Evolutionary conservation across 1,284 basidiomycete genomes (phyloP).

Genomic region (Tremellales sp.): DNA sequence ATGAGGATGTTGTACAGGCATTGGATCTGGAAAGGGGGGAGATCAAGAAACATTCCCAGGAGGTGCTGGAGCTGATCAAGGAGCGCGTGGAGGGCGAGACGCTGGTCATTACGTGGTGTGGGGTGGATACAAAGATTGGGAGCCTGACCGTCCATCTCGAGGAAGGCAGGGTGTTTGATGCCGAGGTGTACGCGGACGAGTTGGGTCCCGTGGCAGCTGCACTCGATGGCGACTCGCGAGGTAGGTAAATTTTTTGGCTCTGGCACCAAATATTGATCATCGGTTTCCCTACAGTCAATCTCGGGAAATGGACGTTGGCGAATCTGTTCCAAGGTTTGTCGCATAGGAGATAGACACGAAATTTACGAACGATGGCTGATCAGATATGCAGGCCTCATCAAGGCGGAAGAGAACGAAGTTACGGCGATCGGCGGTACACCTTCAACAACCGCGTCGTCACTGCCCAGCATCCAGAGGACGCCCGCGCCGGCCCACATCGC

Average conservation of each 20-base stretch:
- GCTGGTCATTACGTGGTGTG: constrained; percentile 77
- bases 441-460: constrained; percentile 17
- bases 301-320: constrained; percentile 48
- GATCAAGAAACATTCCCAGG: constrained; percentile 46
- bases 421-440: constrained; percentile 4
- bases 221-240: constrained; percentile 70
- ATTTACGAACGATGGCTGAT: not conserved
- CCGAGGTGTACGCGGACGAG: constrained; percentile 93
- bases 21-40: constrained; percentile 42
- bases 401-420: constrained; percentile 44
- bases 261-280: constrained; percentile 4
- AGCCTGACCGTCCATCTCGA: constrained; percentile 82
- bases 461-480: constrained; percentile 28
- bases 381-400: constrained; percentile 34
- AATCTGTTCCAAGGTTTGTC: constrained; percentile 42
- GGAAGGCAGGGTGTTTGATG: constrained; percentile 78
- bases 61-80: constrained; percentile 79
- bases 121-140: constrained; percentile 84
- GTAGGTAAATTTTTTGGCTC: constrained; percentile 55
- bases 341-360: constrained; percentile 1
- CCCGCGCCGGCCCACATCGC: constrained; percentile 39
- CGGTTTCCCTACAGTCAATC: constrained; percentile 34
- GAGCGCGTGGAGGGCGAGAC: constrained; percentile 91
- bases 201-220: constrained; percentile 61
- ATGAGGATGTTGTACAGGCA: constrained; percentile 62